Evolutionary conservation across 805 yeast species (phyloP).

Genomic region (Suhomyces sp.): DNA sequence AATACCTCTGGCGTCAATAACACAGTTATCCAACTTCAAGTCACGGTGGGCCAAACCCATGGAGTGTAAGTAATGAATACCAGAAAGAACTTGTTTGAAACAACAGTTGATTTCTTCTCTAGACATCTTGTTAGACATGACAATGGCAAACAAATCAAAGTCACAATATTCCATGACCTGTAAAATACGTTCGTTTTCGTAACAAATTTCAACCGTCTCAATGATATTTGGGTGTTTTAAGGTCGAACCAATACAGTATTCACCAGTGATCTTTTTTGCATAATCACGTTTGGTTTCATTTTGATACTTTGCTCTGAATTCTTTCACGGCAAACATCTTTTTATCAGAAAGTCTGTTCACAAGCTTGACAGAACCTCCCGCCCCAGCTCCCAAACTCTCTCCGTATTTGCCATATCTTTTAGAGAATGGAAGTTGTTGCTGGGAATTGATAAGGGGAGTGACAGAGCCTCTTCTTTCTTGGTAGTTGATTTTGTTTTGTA

Average conservation of each 20-base stretch:
- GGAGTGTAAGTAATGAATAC: slow-evolving; percentile 74
- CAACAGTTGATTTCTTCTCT: slow-evolving; percentile 80
- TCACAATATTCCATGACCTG: slow-evolving; percentile 97
- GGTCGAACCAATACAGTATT: slow-evolving; percentile 90
- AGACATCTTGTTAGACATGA: slow-evolving; percentile 88
- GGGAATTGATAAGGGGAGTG: slow-evolving; percentile 22
- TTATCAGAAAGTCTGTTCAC: slow-evolving; percentile 65
- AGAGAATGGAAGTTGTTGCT: slow-evolving; percentile 51
- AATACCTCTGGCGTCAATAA: slow-evolving; percentile 74
- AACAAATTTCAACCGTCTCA: slow-evolving; percentile 86
- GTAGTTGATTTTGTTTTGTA: slow-evolving; percentile 28
- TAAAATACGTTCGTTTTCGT: slow-evolving; percentile 79
- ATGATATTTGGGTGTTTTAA: slow-evolving; percentile 86
- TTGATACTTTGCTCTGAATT: slow-evolving; percentile 73
- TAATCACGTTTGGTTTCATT: slow-evolving; percentile 81
- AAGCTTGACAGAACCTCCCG: slow-evolving; percentile 86
- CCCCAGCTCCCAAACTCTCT: slow-evolving; percentile 89
- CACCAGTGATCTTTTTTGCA: slow-evolving; percentile 89
- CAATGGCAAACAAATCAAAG: slow-evolving; percentile 88
- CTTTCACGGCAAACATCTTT: slow-evolving; percentile 86
- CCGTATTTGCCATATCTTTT: slow-evolving; percentile 81
- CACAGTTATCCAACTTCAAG: slow-evolving; percentile 89
- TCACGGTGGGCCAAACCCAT: slow-evolving; percentile 92
- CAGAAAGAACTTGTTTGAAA: slow-evolving; percentile 80
- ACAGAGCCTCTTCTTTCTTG: slow-evolving; percentile 39